A percentile compares a stretch with the other conserved stretches of the same genome.
Evolutionary conservation across 2,329 filamentous ascomycete genomes (phyloP).

Genomic region (Tolypocladium tundrense): DNA sequence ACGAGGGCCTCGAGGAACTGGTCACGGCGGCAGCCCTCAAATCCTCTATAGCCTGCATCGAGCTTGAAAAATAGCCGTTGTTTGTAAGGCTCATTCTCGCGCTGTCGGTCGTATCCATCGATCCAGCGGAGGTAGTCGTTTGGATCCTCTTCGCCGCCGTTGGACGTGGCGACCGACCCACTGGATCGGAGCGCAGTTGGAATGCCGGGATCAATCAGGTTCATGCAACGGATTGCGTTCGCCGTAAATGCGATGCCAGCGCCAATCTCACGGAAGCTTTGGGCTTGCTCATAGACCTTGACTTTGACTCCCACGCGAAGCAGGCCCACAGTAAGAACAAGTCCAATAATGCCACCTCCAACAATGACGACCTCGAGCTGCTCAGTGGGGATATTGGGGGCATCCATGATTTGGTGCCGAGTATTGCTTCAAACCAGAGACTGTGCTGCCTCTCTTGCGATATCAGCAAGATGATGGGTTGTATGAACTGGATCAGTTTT

Average conservation of each 20-base stretch:
- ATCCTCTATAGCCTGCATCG: constrained; percentile 14
- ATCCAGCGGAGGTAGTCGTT: constrained; percentile 12
- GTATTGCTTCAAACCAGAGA: not conserved
- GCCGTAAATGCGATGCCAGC: constrained; percentile 41
- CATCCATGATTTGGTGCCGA: not conserved
- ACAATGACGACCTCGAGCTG: constrained; percentile 29
- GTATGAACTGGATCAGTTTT: too few species aligned
- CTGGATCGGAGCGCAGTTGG: constrained; percentile 20
- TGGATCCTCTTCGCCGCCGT: constrained; percentile 4
- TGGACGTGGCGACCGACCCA: not conserved
- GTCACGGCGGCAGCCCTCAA: constrained; percentile 20
- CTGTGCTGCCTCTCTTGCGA: not conserved
- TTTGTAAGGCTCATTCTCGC: not conserved
- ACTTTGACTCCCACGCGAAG: constrained; percentile 29
- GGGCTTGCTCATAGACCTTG: constrained; percentile 35
- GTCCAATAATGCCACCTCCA: constrained; percentile 40
- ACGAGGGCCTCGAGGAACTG: constrained; percentile 29
- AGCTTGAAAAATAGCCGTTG: constrained; percentile 6
- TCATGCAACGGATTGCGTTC: constrained; percentile 26
- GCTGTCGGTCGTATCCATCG: constrained; percentile 3
- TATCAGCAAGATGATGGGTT: not conserved
- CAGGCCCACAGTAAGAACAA: constrained; percentile 36
- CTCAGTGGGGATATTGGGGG: not conserved
- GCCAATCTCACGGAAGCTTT: constrained; percentile 33
- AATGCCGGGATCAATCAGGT: constrained; percentile 23